These are phyloP conservation scores for Viola odorata DNA, from an alignment of 345 rosid species.

Conservation along the genomic window DNA sequence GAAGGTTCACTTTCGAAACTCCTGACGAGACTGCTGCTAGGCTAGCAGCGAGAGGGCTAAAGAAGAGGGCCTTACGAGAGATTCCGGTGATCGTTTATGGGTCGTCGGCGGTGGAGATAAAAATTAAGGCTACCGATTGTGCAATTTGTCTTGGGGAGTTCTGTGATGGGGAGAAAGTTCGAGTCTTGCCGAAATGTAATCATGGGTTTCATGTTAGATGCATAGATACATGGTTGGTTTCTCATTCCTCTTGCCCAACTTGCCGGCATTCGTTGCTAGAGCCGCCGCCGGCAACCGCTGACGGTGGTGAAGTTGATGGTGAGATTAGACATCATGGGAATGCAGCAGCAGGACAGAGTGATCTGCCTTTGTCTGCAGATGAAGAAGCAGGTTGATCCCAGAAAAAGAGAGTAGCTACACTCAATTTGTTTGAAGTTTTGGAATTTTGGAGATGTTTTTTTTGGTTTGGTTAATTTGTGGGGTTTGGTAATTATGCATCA, in stretches of 20 bases:
- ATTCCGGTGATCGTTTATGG: constrained; percentile 22
- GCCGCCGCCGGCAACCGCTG: constrained; percentile 7
- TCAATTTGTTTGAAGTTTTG: too few relatives aligned
- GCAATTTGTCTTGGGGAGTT: constrained; percentile 25
- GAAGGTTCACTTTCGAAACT: constrained; percentile 19
- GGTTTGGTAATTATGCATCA: too few relatives aligned
- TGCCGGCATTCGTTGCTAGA: constrained; percentile 21
- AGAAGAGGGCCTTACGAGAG: constrained; percentile 16
- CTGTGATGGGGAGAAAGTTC: constrained; percentile 18
- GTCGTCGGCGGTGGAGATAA: background rate
- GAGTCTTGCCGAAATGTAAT: constrained; percentile 13
- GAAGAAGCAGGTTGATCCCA: constrained; percentile 11
- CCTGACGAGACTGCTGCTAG: constrained; percentile 12
- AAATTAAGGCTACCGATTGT: constrained; percentile 15
- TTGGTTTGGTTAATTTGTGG: too few relatives aligned
- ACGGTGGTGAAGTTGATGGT: constrained; percentile 1
- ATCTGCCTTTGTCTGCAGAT: constrained; percentile 1
- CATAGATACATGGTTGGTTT: constrained; percentile 22
- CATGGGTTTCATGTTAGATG: constrained; percentile 15
- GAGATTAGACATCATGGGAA: constrained; percentile 1
- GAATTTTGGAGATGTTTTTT: background rate
- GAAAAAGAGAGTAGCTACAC: background rate
- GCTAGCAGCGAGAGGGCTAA: constrained; percentile 18
- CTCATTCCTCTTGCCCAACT: constrained; percentile 26
- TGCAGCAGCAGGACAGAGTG: background rate